phyloP scores from a whole-genome alignment of 805 yeast genomes.

The Ogataea trehaloabstinens region DNA sequence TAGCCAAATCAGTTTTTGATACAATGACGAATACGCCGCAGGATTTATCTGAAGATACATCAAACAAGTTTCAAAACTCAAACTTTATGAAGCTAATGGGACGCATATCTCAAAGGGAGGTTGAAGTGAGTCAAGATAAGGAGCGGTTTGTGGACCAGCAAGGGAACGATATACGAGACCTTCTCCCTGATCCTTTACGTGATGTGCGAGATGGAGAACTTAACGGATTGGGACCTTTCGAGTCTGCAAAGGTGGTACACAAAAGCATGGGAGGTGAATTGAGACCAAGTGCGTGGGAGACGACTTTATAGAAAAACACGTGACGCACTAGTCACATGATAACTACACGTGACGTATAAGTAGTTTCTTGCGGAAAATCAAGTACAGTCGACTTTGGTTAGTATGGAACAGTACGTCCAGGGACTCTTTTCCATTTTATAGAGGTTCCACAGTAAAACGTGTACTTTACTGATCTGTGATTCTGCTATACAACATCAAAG shows the following conservation, averaged over 20 bases:
- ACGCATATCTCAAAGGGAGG: constrained; percentile 36
- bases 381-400: too few species aligned
- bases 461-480: too few species aligned
- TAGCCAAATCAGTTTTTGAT: constrained; percentile 37
- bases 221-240: constrained; percentile 18
- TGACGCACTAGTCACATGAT: too few species aligned
- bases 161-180: constrained; percentile 38
- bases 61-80: constrained; percentile 38
- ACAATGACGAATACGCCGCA: constrained; percentile 35
- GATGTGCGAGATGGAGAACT: constrained; percentile 24
- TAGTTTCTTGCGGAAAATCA: too few species aligned
- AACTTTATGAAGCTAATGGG: constrained; percentile 42
- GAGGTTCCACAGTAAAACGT: too few species aligned
- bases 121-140: constrained; percentile 36
- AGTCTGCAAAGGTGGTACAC: constrained; percentile 22
- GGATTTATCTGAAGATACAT: constrained; percentile 29
- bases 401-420: too few species aligned
- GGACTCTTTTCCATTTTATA: too few species aligned
- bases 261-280: constrained; percentile 18
- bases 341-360: too few species aligned
- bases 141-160: constrained; percentile 35
- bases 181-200: constrained; percentile 27
- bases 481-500: too few species aligned
- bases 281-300: constrained; percentile 23
- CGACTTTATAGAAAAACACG: constrained; percentile 1